phyloP scores from a whole-genome alignment of 139 green algal species.

The Coelastrella sp. region DNA sequence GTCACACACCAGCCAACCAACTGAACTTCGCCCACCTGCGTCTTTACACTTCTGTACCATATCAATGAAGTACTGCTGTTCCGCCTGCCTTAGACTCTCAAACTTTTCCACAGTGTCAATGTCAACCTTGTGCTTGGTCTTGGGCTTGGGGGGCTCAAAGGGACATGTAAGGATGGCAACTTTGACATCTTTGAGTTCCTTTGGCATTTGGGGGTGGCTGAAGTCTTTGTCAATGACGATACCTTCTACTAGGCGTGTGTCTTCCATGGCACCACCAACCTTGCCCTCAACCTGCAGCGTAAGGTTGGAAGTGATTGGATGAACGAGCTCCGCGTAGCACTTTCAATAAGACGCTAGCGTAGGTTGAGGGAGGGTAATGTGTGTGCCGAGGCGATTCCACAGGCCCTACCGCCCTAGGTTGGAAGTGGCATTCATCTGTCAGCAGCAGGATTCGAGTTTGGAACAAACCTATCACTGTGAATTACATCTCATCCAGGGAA shows the following conservation, averaged over 20 bases:
- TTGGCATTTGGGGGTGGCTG: constrained; percentile 92
- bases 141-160: constrained; percentile 99
- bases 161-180: constrained; percentile 99
- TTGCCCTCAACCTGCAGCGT: constrained; percentile 92
- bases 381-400: too few relatives aligned
- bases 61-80: constrained; percentile 97
- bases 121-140: constrained; percentile 99
- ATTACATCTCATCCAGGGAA: too few relatives aligned
- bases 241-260: constrained; percentile 94
- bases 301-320: not conserved
- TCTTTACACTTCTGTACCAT: constrained; percentile 99
- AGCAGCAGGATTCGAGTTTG: too few relatives aligned
- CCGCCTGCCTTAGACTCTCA: constrained; percentile 87
- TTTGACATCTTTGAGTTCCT: constrained; percentile 86
- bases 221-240: constrained; percentile 99
- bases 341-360: too few relatives aligned
- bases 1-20: too few relatives aligned
- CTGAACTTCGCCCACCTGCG: constrained; percentile 40
- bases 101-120: constrained; percentile 99
- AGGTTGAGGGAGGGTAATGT: too few relatives aligned
- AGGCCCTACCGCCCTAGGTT: too few relatives aligned
- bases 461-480: too few relatives aligned
- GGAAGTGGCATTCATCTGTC: too few relatives aligned
- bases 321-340: not conserved
- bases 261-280: constrained; percentile 96